Conservation (phyloP, 768 basidiomycete species). For the Suillus americanus region DNA sequence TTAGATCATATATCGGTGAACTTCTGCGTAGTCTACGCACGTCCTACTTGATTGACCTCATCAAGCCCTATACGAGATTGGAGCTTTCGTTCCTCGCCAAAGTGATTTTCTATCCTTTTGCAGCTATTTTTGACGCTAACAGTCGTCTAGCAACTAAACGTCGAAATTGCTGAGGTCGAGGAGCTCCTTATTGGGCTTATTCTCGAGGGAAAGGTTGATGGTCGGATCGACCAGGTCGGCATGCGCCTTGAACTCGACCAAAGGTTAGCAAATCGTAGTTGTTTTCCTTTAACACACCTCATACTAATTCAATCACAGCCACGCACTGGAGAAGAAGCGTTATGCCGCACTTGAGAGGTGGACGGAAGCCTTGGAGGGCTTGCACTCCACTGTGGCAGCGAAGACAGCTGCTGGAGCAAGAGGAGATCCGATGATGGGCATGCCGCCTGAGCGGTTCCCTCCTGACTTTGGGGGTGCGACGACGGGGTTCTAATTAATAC, state of each 20-base stretch:
- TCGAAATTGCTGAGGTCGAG: conserved; percentile 89
- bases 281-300: conserved; percentile 4
- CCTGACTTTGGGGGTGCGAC: conserved; percentile 29
- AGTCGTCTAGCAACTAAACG: conserved; percentile 81
- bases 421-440: conserved; percentile 33
- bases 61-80: conserved; percentile 95
- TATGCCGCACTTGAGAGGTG: conserved; percentile 80
- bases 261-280: conserved; percentile 51
- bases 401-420: conserved; percentile 54
- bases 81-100: conserved; percentile 93
- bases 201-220: conserved; percentile 95
- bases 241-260: conserved; percentile 90
- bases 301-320: conserved; percentile 44
- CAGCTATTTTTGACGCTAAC: background rate
- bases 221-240: conserved; percentile 94
- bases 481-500: conserved; percentile 4
- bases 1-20: conserved; percentile 94
- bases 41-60: conserved; percentile 95
- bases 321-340: conserved; percentile 84
- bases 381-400: conserved; percentile 72
- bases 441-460: conserved; percentile 31
- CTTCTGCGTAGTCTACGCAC: conserved; percentile 91
- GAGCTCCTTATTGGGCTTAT: conserved; percentile 92
- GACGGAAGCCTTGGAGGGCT: conserved; percentile 76
- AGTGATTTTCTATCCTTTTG: conserved; percentile 42